phyloP scores from a whole-genome alignment of 768 basidiomycete species.

The Mrakia blollopis region DNA sequence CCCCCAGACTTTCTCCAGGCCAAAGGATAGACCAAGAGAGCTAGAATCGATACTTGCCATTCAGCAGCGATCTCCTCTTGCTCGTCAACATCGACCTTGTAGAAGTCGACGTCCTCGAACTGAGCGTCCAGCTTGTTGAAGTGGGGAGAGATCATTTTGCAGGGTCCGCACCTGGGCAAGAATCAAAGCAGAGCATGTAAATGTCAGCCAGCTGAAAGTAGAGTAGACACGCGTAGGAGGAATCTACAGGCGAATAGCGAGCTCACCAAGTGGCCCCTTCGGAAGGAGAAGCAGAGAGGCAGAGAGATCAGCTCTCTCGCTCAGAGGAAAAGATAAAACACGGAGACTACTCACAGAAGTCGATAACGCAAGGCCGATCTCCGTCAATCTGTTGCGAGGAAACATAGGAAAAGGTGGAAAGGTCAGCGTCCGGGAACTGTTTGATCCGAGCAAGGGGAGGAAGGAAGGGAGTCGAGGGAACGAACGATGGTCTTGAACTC shows the following conservation, averaged over 20 bases:
- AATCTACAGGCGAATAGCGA: not conserved
- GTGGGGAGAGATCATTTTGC: constrained; percentile 46
- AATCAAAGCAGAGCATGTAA: not conserved
- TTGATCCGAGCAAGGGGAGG: not conserved
- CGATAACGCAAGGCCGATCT: constrained; percentile 29
- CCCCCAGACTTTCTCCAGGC: too few relatives aligned
- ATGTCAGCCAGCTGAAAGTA: not conserved
- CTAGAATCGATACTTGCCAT: not conserved
- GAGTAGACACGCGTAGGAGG: too few relatives aligned
- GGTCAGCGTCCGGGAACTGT: constrained; percentile 1
- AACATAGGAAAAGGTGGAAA: not conserved
- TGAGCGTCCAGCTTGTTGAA: constrained; percentile 43
- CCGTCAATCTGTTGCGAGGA: constrained; percentile 11
- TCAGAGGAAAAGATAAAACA: not conserved
- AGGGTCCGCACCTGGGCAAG: constrained; percentile 33
- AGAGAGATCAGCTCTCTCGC: not conserved
- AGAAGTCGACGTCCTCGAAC: constrained; percentile 42
- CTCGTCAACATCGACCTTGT: constrained; percentile 47
- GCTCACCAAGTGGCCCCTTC: constrained; percentile 31
- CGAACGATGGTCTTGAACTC: constrained; percentile 31
- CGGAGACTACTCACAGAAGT: constrained; percentile 20
- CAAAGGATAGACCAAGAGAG: not conserved
- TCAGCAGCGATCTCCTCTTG: constrained; percentile 38
- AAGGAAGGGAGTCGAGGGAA: not conserved
- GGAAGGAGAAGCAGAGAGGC: not conserved